Percentiles rank a stretch among this genome's conserved stretches.
phyloP scores from a whole-genome alignment of 75 land plant genomes.

The Picea sitchensis region DNA sequence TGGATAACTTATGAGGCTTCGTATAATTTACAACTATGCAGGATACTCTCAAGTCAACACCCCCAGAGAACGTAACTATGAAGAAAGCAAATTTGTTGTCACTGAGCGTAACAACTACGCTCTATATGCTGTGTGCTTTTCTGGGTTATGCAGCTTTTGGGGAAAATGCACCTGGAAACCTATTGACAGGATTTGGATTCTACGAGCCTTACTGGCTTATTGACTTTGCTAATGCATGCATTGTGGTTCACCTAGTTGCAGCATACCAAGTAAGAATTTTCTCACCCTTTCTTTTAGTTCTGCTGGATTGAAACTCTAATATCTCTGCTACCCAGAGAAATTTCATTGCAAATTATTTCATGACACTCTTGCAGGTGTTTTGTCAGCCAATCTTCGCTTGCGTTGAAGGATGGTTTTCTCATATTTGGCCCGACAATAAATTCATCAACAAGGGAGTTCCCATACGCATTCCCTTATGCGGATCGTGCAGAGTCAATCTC shows the following conservation, averaged over 20 bases:
- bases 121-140: constrained; percentile 13
- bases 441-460: not conserved
- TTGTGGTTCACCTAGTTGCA: constrained; percentile 16
- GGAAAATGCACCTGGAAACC: constrained; percentile 12
- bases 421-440: constrained; percentile 6
- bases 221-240: constrained; percentile 16
- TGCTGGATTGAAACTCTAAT: not conserved
- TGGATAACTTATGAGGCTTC: too few relatives aligned
- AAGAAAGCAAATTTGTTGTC: constrained; percentile 15
- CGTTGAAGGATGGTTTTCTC: constrained; percentile 9
- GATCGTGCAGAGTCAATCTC: constrained; percentile 7
- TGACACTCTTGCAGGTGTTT: constrained; percentile 14
- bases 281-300: not conserved
- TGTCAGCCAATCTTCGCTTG: constrained; percentile 28
- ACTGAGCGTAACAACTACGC: not conserved
- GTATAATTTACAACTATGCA: constrained; percentile 14
- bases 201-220: constrained; percentile 20
- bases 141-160: constrained; percentile 23
- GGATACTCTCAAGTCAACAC: constrained; percentile 71
- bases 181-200: constrained; percentile 17
- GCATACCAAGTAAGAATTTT: constrained; percentile 14
- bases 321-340: not conserved
- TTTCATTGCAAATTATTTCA: not conserved
- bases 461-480: constrained; percentile 3
- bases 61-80: constrained; percentile 28